phyloP scores from a whole-genome alignment of 495 filamentous ascomycete genomes.

The Staphylotrichum tortipilum region DNA sequence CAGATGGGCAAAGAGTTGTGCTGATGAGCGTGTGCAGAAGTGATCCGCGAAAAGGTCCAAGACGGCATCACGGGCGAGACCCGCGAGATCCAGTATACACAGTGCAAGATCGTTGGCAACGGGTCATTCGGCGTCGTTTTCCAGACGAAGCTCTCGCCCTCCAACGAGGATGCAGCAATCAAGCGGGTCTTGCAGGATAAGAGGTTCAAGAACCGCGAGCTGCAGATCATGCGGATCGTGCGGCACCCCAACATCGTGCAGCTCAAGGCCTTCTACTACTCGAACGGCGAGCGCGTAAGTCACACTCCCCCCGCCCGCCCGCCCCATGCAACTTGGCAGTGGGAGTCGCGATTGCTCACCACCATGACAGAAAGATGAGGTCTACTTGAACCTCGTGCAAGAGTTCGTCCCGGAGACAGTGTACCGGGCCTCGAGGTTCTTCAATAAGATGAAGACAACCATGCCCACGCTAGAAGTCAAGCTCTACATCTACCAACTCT shows the following conservation, averaged over 20 bases:
- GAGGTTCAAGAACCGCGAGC: conserved; percentile 98
- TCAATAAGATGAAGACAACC: conserved; percentile 99
- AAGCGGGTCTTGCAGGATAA: conserved; percentile 98
- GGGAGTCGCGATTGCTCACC: conserved; percentile 16
- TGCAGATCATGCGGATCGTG: conserved; percentile 99
- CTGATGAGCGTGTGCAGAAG: conserved; percentile 52
- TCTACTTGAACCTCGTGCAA: conserved; percentile 95
- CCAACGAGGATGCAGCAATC: conserved; percentile 95
- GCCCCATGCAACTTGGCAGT: no score
- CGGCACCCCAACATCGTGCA: conserved; percentile 98
- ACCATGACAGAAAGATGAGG: conserved; percentile 80
- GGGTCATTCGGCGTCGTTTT: conserved; percentile 98
- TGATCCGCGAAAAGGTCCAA: conserved; percentile 97
- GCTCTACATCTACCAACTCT: conserved; percentile 98
- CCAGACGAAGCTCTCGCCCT: conserved; percentile 95
- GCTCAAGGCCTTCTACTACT: conserved; percentile 98
- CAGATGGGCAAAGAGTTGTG: no score
- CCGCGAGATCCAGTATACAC: conserved; percentile 93
- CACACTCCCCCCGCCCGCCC: no score
- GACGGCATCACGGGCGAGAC: conserved; percentile 95
- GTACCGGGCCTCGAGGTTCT: conserved; percentile 95
- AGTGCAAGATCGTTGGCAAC: conserved; percentile 99
- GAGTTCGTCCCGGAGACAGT: conserved; percentile 99
- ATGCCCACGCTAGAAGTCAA: conserved; percentile 99
- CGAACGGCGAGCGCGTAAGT: conserved; percentile 91